Base-by-base conservation (phyloP, 1,284 basidiomycete species). In the Apiotrichum brassicae region DNA sequence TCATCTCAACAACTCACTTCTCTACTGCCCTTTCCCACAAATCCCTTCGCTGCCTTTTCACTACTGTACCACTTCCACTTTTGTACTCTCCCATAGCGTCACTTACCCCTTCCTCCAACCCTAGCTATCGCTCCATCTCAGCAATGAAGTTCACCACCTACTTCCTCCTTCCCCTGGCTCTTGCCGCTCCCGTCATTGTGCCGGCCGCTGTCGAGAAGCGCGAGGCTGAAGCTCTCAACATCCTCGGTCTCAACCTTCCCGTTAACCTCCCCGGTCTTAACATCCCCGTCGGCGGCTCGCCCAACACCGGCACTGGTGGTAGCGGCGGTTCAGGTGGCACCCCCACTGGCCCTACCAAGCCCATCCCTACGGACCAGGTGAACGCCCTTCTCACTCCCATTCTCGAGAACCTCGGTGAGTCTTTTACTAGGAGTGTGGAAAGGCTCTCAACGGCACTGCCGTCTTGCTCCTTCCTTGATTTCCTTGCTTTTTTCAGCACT, bases 141-240 rank as follows among this genome's bases (percentile, higher is more conserved):
- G 16, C 33, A 30, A 48, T 48, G 46, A 40, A 34, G 24, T 30
- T 48, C 39, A 14, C 32, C 24, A 16, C 24, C 33, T 16, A 42
- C 34, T 4, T 30, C 25, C 46, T 48, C n/a, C 32, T 42, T 11
- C 33, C 39, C 9, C 39, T 42, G 3, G 44, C 26, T 13, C 7
- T 42, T 16, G 33, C 39, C 30, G 12, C 24, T 7, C 24, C 35
- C 6, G 16, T 32, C 8, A 20, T 25, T 8, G n/a, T n/a, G 14
- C 34, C 26, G 11, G 43, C 11, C 11, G 19, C 22, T 11, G 8
- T 41, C 8, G n/a, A 14, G 9, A 11, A 28, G 39, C 24, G 14
- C 39, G 25, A 41, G 25, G n/a, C 39, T 25, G 22, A 25, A 13
- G 20, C 23, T n/a, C 39, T 41, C 39, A 18, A 28, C 39, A 3